Evolutionary conservation across 306 rosid genomes (phyloP), one percentile per base, ranked within the genome.

Genomic region (Acacia confusa): DNA sequence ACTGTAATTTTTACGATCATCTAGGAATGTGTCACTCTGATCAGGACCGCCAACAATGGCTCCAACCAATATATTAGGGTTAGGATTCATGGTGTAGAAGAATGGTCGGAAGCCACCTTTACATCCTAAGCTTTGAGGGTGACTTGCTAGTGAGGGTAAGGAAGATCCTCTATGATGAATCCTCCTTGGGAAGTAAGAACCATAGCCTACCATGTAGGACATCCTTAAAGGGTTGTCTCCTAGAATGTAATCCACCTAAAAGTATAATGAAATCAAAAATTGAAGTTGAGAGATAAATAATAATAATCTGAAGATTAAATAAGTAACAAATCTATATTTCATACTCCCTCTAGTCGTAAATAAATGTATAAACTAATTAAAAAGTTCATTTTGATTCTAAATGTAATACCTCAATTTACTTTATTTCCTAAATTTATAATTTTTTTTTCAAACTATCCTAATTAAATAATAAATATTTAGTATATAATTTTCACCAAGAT

Each of bases 111-210:
- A 93, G 16, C 99, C 97, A 4, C 91, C 93, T n/a, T 93, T 91
- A 74, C 99, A 95, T 0, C 94, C 93, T 11, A 95, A 87, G 75
- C 69, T 16, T 82, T 90, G 93, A 22, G 92, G 94, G 67, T 95
- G 94, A 78, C 47, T 85, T 66, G 79, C 41, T 47, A 88, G 4
- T 9, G 99, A 93, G 36, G 99, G 99, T 88, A 92, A 58, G 7
- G 99, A 95, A 69, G 99, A 95, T 73, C 98, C 99, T 84, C 99
- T 88, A 48, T 93, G 99, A 85, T 95, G 99, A 83, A 95, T 84
- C 76, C 95, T 95, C 79, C 81, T 93, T 2, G 98, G 98, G 78
- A 80, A 95, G 55, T 82, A 22, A 17, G 85, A 75, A 11, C 99
- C 97, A 80, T 85, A 95, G 0, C 99, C 99, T 38, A 93, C 97